phyloP scores from a whole-genome alignment of 257 asterid genomes.

The Scutellaria minor region DNA sequence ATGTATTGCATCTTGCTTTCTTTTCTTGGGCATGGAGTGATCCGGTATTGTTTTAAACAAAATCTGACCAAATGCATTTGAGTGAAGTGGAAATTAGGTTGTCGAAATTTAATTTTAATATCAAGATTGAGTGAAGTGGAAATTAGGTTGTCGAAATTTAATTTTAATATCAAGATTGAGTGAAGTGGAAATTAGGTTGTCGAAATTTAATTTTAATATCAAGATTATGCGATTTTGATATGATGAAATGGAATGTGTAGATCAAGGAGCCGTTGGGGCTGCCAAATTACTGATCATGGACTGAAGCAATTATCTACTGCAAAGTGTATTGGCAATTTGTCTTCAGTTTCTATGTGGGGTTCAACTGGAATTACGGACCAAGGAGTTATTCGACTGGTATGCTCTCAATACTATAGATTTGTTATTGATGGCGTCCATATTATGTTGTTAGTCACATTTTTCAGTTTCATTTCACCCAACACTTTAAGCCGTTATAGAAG shows the following conservation, averaged over 20 bases:
- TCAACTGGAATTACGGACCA: conserved; percentile 71
- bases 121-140: conserved; percentile 7
- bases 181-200: neutral
- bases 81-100: conserved; percentile 2
- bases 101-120: neutral
- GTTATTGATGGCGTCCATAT: too few relatives aligned
- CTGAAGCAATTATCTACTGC: conserved; percentile 69
- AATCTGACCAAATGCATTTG: neutral
- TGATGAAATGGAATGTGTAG: conserved; percentile 40
- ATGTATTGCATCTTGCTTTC: neutral
- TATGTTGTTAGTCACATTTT: too few relatives aligned
- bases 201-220: neutral
- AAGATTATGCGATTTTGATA: conserved; percentile 28
- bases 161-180: neutral
- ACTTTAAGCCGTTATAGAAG: neutral
- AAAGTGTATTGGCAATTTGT: conserved; percentile 71
- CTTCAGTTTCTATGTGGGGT: conserved; percentile 87
- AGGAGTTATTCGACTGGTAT: conserved; percentile 75
- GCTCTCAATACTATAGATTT: neutral
- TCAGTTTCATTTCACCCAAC: neutral
- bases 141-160: neutral
- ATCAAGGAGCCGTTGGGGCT: conserved; percentile 95
- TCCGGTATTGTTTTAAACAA: too few relatives aligned
- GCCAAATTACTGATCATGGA: conserved; percentile 86
- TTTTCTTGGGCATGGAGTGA: neutral